Base-by-base conservation (phyloP, 371 early-diverging fungal genomes). In the Mucor circinelloides region DNA sequence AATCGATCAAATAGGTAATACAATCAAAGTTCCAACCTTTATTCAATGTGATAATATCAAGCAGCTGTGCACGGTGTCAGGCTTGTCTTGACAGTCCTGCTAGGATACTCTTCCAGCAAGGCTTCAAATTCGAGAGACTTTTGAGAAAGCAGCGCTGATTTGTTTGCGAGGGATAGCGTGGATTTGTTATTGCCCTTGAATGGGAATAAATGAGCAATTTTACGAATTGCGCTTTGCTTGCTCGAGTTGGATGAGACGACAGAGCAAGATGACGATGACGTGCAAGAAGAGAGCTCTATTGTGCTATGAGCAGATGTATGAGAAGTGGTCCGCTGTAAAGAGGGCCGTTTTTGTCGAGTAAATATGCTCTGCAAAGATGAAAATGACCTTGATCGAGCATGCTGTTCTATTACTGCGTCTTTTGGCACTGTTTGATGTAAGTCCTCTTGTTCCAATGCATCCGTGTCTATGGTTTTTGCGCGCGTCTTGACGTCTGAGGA, bases 101-200 rank as follows among this genome's bases (percentile, higher is more conserved):
- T 25, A 23, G 64, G 56, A 56, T 56, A 42, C 21, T 64, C 40
- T 31, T 56, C 64, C 19, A 64, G 28, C 7, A 64, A 56, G 23
- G 64, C 64, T 64, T 64, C 57, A 13, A 64, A 64, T 56, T 56
- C 44, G n/a, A 64, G 27, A 5, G 64, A 64, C 21, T 64, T 64
- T 21, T 56, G n/a, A n/a, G 64, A 56, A 6, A 36, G 15, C 7
- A 57, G n/a, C 1, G 21, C 30, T 32, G 32, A 17, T 32, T 31
- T 57, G 10, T 52, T 48, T 63, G 23, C 52, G 0, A 15, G 23
- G 25, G 25, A 12, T 3, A 27, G 15, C 6, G 52, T 27, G 15
- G 27, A 52, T 27, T 52, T 52, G 12, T 25, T 27, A 52, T 27
- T 52, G 6, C 52, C 52, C 5, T 27, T 52, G 2, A 27, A 1